Base-by-base conservation (phyloP, 2,329 filamentous ascomycete species). In the Xylariaceae sp. region DNA sequence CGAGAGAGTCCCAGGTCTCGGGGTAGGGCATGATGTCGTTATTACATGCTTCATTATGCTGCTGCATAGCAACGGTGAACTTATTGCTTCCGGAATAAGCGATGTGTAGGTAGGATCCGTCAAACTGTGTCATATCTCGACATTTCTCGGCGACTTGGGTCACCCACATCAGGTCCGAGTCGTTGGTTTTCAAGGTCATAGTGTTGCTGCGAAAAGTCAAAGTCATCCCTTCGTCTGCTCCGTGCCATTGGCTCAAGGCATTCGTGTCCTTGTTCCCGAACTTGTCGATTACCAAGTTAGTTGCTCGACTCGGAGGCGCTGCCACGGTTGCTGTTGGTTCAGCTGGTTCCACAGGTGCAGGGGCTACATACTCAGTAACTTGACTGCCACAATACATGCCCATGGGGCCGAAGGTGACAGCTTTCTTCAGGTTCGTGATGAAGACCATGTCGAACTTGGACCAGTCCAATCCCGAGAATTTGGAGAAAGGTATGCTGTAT, bases 1-100 rank as follows among this genome's bases (percentile, higher is more conserved):
- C 80, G 15, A 85, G 66, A 1, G 78, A 81, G 57, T 86, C 82
- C 71, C 81, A 82, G 1, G 81, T 85, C 56, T 78, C 79, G 0
- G 82, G 82, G 53, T 73, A 85, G 0, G 83, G 82, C 15, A 70
- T 69, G 19, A 76, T 66, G 15, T 59, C 55, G 4, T 71, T 63
- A 55, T 79, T 70, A 56, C 83, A 86, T 15, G 70, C 62, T 16
- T 66, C 64, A 52, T 87, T 87, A 63, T 85, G 76, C 62, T 86
- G 81, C 52, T 83, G 81, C 38, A 87, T 60, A 2, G 81, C 73
- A 34, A 86, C 66, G 6, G 74, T 79, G 60, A 85, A 87, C 19
- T 76, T 73, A 49, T 72, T 77, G 54, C 72, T 77, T 8, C 83
- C 83, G 2, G 68, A 72, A 59, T 79, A 85, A 9, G 72, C 71